These are phyloP conservation scores for Aspergillus fischeri DNA, from an alignment of 2,329 filamentous ascomycete genomes.

Conservation along the genomic window DNA sequence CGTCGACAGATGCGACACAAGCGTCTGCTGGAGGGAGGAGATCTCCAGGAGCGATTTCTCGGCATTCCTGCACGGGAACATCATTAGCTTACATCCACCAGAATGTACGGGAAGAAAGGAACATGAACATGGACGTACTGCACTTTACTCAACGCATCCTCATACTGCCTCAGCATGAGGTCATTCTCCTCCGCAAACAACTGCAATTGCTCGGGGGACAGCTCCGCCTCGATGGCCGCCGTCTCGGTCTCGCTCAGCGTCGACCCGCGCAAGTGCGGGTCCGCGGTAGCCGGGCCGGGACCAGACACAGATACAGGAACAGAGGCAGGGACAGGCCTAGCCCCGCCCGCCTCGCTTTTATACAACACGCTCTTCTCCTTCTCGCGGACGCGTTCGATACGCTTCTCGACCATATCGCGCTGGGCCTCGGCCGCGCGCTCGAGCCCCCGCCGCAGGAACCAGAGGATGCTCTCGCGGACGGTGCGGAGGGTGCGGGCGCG, in stretches of 20 bases:
- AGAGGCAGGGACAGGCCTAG: constrained; percentile 11
- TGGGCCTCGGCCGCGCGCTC: constrained; percentile 75
- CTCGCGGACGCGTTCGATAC: constrained; percentile 79
- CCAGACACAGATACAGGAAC: constrained; percentile 9
- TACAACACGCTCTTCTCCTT: constrained; percentile 83
- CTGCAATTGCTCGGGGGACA: constrained; percentile 82
- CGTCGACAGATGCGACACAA: constrained; percentile 77
- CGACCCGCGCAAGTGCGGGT: not conserved
- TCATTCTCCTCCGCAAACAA: constrained; percentile 92
- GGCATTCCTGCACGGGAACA: constrained; percentile 70
- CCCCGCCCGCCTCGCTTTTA: constrained; percentile 44
- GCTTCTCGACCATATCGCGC: constrained; percentile 87
- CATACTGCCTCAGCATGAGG: constrained; percentile 87
- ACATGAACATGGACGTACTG: constrained; percentile 62
- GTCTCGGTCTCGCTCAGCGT: constrained; percentile 30
- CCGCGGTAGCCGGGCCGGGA: not conserved
- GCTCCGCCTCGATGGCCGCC: constrained; percentile 49
- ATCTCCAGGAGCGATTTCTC: constrained; percentile 92
- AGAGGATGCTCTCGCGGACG: constrained; percentile 78
- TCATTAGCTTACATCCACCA: no score
- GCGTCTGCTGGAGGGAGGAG: constrained; percentile 81
- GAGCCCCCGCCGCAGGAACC: constrained; percentile 71
- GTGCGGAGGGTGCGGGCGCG: constrained; percentile 61
- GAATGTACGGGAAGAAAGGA: not conserved
- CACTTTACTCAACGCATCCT: constrained; percentile 90